These are phyloP conservation scores for Hemisphaericaspora lyxosophila DNA, from an alignment of 1,139 yeast species.

Conservation along the genomic window DNA sequence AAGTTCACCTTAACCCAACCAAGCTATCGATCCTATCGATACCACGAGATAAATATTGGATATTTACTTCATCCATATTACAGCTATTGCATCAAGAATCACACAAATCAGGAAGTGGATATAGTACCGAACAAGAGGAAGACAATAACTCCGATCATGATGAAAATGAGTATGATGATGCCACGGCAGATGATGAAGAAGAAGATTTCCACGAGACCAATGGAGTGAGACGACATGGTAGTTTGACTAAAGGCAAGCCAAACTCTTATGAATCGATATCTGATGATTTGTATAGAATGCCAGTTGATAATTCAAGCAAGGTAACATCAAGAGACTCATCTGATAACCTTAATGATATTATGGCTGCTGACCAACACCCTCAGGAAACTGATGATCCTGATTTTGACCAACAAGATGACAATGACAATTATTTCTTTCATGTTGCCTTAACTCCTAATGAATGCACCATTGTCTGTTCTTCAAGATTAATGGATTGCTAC, in stretches of 20 bases:
- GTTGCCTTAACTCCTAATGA: conserved; percentile 58
- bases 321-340: conserved; percentile 9
- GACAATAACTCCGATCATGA: conserved; percentile 19
- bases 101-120: conserved; percentile 13
- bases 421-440: conserved; percentile 42
- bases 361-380: neutral
- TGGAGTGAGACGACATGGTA: neutral
- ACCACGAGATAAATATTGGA: conserved; percentile 50
- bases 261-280: conserved; percentile 12
- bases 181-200: conserved; percentile 19
- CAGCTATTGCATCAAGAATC: conserved; percentile 34
- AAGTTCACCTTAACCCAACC: conserved; percentile 46
- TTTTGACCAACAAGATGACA: conserved; percentile 19
- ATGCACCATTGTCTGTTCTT: conserved; percentile 54
- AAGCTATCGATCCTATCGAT: conserved; percentile 48
- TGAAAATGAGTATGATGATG: conserved; percentile 14
- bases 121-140: conserved; percentile 14
- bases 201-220: conserved; percentile 1
- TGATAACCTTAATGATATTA: conserved; percentile 12
- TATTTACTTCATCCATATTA: conserved; percentile 47
- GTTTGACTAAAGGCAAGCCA: conserved; percentile 1
- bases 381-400: conserved; percentile 4
- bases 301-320: conserved; percentile 26
- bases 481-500: conserved; percentile 30
- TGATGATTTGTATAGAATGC: conserved; percentile 13